Evolutionary conservation across 192 early-diverging fungal species (phyloP), one percentile per base, ranked within the genome.

Genomic region (Geranomyces michiganensis): DNA sequence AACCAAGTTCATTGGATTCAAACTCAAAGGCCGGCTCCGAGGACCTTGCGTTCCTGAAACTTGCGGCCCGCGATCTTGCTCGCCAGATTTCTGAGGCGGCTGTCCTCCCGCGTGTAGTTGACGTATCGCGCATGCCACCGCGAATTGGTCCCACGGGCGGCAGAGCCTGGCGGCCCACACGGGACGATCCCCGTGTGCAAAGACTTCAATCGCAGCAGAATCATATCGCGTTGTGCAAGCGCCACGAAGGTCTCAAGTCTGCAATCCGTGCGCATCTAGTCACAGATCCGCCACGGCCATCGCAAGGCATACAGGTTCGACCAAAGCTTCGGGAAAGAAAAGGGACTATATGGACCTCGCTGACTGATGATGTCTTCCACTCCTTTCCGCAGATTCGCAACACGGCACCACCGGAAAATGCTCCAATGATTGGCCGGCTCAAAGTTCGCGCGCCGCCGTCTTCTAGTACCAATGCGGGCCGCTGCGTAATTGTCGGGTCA

Each of bases 401-500:
- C 41, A 43, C 26, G 45, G 45, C 43, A 27, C 44, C 65, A 66
- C 29, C 31, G 19, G 60, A 62, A 7, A 21, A 33, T 30, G 30
- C 30, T 7, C 60, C 65, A 10, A 24, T 66, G 24, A 53, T 68
- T 10, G 67, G 67, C 26, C 67, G 67, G 8, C 48, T 68, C 22
- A 47, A 26, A n/a, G 51, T 53, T 17, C 51, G 51, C 51, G 19
- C 51, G 4, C 24, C 51, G 7, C n/a, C 51, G 7, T n/a, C 24
- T 26, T 21, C 32, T 61, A 29, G 10, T 51, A 56, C 19, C 21
- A 29, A 41, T 2, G 13, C 24, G n/a, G 53, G 29, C 44, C 48
- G 47, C 21, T 68, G 67, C 33, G 68, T 70, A 22, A 33, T 70
- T n/a, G n/a, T 70, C 8, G 60, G 48, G 22, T 58, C 68, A 12